Percentiles rank a stretch among this genome's conserved stretches.
Conservation (phyloP, 441 rosid species). For the Cnidoscolus chayamansa region DNA sequence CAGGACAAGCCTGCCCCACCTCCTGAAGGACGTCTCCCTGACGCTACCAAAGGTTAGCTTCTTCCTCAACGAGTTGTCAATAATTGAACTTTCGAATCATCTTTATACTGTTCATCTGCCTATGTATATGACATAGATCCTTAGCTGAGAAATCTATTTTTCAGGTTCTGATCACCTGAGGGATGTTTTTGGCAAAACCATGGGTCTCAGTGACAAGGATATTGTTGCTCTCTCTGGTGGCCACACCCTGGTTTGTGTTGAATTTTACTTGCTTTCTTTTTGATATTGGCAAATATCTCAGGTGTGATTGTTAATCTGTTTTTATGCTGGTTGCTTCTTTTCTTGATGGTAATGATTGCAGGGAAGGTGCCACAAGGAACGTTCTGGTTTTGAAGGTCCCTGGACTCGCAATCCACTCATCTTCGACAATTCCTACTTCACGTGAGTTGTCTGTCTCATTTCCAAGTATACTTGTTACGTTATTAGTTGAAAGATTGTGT, state of each 20-base stretch:
- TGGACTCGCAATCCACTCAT: slow-evolving; percentile 89
- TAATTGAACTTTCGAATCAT: background rate
- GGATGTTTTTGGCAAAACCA: slow-evolving; percentile 50
- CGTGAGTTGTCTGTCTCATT: slow-evolving; percentile 35
- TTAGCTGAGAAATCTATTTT: background rate
- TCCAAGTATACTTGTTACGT: no score
- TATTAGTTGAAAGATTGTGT: no score
- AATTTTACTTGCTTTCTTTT: background rate
- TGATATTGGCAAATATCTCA: background rate
- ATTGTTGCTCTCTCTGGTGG: slow-evolving; percentile 94
- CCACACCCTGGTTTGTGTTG: slow-evolving; percentile 73
- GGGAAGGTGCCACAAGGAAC: slow-evolving; percentile 95
- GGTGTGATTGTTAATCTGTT: background rate
- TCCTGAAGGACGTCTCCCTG: slow-evolving; percentile 93
- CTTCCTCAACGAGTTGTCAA: no score
- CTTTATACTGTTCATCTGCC: background rate
- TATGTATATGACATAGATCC: background rate
- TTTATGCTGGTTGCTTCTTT: background rate
- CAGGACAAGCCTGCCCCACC: slow-evolving; percentile 93
- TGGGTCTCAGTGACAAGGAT: slow-evolving; percentile 89
- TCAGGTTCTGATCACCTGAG: slow-evolving; percentile 80
- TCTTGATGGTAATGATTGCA: slow-evolving; percentile 20
- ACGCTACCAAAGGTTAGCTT: slow-evolving; percentile 71
- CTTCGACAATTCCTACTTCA: slow-evolving; percentile 85
- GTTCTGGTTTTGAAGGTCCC: slow-evolving; percentile 94